Evolutionary conservation across 1,284 basidiomycete species (phyloP), one percentile per base, ranked within the genome.

Genomic region (Moesziomyces globuligerus): DNA sequence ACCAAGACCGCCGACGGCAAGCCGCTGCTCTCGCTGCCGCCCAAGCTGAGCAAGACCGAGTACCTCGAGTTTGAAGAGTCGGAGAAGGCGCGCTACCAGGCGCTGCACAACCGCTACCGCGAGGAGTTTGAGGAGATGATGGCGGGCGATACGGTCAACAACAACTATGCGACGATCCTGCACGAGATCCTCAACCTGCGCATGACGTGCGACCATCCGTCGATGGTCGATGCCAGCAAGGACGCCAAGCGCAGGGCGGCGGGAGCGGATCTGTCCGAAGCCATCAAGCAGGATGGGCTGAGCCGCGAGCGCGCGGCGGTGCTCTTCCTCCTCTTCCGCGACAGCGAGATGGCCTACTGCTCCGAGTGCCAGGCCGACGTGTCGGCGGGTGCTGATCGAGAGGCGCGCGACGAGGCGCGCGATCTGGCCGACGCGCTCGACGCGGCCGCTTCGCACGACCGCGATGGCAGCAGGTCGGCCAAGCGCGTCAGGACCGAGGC

Each of bases 111-210:
- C 54, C 90, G 91, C 81, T 94, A 92, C 61, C 92, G 92, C 84
- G 90, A 91, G 50, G 92, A 94, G 82, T 96, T 98, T 38, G 89
- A 89, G 70, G 90, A 92, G 80, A 86, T 98, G 55, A 87, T 89
- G 82, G 91, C 91, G 81, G 91, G 91, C 75, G 91, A 94, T 82
- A 90, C 96, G 47, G 79, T 83, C 34, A 92, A 93, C 89, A 94
- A 94, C 87, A 97, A 97, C 81, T 98, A 97, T 77, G 95, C 96
- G 58, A 93, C 94, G 49, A 96, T 98, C 75, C 84, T 99, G 70
- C 94, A 97, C 85, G 94, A 95, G 85, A 82, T 82, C 46, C 66
- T 74, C 28, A 78, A 76, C 25, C 87, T 99, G 36, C 90, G 96
- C 37, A 94, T 98, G 85, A 97, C 97, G 48, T 98, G 96, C 84